phyloP scores from a whole-genome alignment of 2,329 filamentous ascomycete genomes.

The Verticillium alfalfae region DNA sequence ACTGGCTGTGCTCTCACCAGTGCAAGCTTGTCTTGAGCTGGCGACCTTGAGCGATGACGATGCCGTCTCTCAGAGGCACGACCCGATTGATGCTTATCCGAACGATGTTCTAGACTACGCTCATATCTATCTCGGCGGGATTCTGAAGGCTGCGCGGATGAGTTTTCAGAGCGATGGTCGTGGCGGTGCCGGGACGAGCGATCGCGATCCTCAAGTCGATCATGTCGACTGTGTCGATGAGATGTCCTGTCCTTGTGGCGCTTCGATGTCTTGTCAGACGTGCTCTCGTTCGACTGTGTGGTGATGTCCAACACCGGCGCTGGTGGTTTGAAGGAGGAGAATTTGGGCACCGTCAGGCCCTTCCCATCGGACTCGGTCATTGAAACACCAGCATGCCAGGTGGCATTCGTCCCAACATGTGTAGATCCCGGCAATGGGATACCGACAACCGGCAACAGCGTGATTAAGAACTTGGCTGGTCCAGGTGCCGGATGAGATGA shows the following conservation, averaged over 20 bases:
- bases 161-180: slow-evolving; percentile 4
- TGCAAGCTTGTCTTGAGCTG: neutral
- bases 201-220: neutral
- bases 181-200: slow-evolving; percentile 7
- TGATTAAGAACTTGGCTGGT: neutral
- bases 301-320: slow-evolving; percentile 10
- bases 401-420: neutral
- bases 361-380: neutral
- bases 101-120: neutral
- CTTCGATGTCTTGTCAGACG: slow-evolving; percentile 1
- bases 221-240: neutral
- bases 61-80: neutral
- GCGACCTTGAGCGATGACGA: neutral
- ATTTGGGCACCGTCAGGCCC: slow-evolving; percentile 53
- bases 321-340: slow-evolving; percentile 66
- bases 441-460: neutral
- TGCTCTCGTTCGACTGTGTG: slow-evolving; percentile 7
- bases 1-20: neutral
- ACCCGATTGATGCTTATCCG: neutral
- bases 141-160: slow-evolving; percentile 3
- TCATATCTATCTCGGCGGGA: neutral
- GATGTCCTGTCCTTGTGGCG: neutral
- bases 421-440: neutral
- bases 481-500: neutral
- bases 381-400: neutral